phyloP scores from a whole-genome alignment of 2,329 filamentous ascomycete genomes.

The Cladophialophora psammophila region DNA sequence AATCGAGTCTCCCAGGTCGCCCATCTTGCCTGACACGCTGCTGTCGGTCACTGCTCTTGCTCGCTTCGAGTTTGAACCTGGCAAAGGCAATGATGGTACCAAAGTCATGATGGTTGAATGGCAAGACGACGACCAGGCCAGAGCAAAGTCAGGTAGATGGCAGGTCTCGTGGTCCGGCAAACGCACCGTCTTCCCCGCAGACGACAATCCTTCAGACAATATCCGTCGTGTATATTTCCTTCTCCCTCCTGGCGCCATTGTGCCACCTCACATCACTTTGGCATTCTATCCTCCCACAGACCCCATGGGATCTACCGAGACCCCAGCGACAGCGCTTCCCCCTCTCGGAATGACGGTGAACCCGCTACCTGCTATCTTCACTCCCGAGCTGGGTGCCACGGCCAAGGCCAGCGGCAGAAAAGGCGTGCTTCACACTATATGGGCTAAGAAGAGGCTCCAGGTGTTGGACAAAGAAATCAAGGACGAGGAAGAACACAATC shows the following conservation, averaged over 20 bases:
- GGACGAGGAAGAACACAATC: slow-evolving; percentile 73
- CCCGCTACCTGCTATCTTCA: slow-evolving; percentile 85
- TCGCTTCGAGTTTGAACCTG: slow-evolving; percentile 85
- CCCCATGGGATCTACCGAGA: slow-evolving; percentile 48
- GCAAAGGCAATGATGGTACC: slow-evolving; percentile 79
- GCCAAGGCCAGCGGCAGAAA: slow-evolving; percentile 73
- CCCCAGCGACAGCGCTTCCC: slow-evolving; percentile 34
- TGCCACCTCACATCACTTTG: slow-evolving; percentile 77
- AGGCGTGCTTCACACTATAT: slow-evolving; percentile 86
- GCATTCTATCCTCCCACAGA: slow-evolving; percentile 58
- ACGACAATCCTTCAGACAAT: slow-evolving; percentile 63
- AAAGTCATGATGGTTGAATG: slow-evolving; percentile 95
- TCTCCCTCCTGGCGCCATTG: slow-evolving; percentile 72
- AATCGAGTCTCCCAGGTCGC: slow-evolving; percentile 35
- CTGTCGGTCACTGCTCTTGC: slow-evolving; percentile 67
- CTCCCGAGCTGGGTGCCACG: slow-evolving; percentile 73
- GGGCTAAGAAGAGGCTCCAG: slow-evolving; percentile 82
- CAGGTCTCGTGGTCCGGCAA: slow-evolving; percentile 86
- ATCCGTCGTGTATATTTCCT: slow-evolving; percentile 78
- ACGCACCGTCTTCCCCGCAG: slow-evolving; percentile 71
- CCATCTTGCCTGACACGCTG: slow-evolving; percentile 37
- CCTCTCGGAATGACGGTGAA: slow-evolving; percentile 67
- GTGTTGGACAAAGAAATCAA: slow-evolving; percentile 80
- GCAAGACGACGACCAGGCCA: slow-evolving; percentile 68
- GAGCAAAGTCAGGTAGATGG: slow-evolving; percentile 66